Conservation (phyloP, 805 yeast species). For the Kuraishia piskuri region DNA sequence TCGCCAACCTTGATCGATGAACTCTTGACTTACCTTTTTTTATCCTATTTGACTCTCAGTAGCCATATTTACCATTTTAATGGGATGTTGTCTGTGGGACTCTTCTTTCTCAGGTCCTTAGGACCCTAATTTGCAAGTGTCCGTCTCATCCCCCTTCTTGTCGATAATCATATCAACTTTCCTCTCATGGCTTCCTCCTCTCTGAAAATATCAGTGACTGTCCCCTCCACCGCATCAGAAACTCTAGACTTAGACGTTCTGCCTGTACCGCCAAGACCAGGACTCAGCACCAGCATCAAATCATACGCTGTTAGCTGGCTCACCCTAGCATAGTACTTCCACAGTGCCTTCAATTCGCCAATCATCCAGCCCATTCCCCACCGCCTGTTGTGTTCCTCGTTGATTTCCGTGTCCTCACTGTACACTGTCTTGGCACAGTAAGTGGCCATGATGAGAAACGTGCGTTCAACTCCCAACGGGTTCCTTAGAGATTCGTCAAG, state of each 20-base stretch:
- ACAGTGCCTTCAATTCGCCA: slow-evolving; percentile 22
- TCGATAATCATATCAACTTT: background rate
- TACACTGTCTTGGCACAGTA: slow-evolving; percentile 82
- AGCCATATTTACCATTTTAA: too few species aligned
- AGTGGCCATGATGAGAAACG: slow-evolving; percentile 80
- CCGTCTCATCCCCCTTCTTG: too few species aligned
- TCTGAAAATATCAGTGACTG: background rate
- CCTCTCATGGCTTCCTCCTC: background rate
- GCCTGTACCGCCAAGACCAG: background rate
- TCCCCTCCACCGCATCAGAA: background rate
- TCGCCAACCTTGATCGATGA: background rate
- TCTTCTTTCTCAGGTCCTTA: too few species aligned
- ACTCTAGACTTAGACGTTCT: background rate
- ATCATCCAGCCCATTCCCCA: slow-evolving; percentile 16
- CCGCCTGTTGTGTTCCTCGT: slow-evolving; percentile 5
- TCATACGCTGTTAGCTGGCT: slow-evolving; percentile 26
- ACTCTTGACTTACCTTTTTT: background rate
- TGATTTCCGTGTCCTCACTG: slow-evolving; percentile 36
- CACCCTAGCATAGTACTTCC: slow-evolving; percentile 21
- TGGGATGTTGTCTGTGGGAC: too few species aligned
- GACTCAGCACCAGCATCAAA: slow-evolving; percentile 9
- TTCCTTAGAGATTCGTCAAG: slow-evolving; percentile 76
- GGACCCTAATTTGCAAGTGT: too few species aligned
- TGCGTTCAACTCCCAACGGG: slow-evolving; percentile 81
- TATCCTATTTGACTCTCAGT: background rate